A percentile compares a stretch with the other conserved stretches of the same genome.
These are phyloP conservation scores for Penicillium sp. DNA, from an alignment of 2,329 filamentous ascomycete genomes.

Conservation along the genomic window DNA sequence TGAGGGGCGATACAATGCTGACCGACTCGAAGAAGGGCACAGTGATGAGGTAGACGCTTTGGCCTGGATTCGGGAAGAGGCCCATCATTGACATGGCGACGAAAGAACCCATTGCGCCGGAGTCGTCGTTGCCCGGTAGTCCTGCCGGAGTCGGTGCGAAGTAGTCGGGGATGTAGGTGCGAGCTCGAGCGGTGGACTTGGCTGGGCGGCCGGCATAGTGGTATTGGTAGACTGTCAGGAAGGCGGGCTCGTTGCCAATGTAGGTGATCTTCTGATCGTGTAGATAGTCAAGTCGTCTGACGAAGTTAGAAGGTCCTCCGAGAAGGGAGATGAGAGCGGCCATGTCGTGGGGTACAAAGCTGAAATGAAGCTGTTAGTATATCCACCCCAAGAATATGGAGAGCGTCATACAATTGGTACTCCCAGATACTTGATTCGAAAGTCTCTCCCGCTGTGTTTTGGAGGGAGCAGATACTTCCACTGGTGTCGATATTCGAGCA, in stretches of 20 bases:
- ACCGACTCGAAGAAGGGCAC: constrained; percentile 63
- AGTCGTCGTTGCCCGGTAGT: constrained; percentile 65
- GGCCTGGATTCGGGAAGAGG: constrained; percentile 62
- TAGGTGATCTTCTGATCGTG: constrained; percentile 61
- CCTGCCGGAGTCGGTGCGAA: constrained; percentile 56
- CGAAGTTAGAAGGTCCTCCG: constrained; percentile 55
- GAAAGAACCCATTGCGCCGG: constrained; percentile 64
- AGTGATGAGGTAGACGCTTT: constrained; percentile 64
- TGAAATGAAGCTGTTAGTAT: constrained; percentile 39
- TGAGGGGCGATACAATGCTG: constrained; percentile 54
- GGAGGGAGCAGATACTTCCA: constrained; percentile 30
- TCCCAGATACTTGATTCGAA: constrained; percentile 38
- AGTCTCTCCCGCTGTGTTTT: constrained; percentile 32
- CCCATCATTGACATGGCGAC: constrained; percentile 63
- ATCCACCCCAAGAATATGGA: constrained; percentile 38
- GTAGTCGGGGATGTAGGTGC: constrained; percentile 59
- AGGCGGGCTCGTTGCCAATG: constrained; percentile 61
- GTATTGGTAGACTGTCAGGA: constrained; percentile 62
- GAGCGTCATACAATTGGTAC: constrained; percentile 48
- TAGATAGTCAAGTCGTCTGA: constrained; percentile 58
- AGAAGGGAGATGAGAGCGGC: constrained; percentile 53
- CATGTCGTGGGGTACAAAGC: constrained; percentile 53
- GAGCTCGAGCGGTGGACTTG: constrained; percentile 47
- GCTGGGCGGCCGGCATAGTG: constrained; percentile 63
- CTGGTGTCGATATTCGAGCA: constrained; percentile 54